Base-by-base conservation (phyloP, 371 early-diverging fungal genomes). In the Haplosporangium sp. region DNA sequence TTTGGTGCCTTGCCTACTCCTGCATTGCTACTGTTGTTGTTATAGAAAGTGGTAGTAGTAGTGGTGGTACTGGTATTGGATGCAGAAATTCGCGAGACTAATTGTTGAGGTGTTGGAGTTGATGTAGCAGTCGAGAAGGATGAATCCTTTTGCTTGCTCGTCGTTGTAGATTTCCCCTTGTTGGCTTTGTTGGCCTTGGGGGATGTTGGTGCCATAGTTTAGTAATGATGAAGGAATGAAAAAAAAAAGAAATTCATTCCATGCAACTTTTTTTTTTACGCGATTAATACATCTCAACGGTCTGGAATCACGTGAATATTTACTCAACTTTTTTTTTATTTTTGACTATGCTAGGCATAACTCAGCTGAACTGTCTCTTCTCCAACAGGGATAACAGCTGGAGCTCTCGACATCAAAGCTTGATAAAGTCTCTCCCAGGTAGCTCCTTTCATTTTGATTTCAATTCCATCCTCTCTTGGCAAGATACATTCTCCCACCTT, bases 391-490 rank as follows among this genome's bases (percentile, higher is more conserved):
- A 79, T 72, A 9, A 74, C 50, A 0, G 81, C 74, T 0, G 81
- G 70, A 0, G 74, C 71, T 39, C 40, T 79, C 11, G 81, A 79
- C 20, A 71, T 65, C 61, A 79, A 34, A 13, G 81, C 81, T 57
- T 79, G 81, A 38, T 74, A 79, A 5, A 79, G 50, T 13, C 74
- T 48, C 47, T 79, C 81, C 81, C 81, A 79, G 3, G 81, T 79
- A 11, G 68, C n/a, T 0, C 56, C 64, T 19, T 47, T 58, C 81
- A 79, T 79, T 55, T 68, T 79, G 57, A 79, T 34, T 59, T 79
- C 81, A 34, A 79, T 64, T 1, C 81, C 81, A 68, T 79, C 81
- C 37, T 79, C 81, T 20, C 45, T 63, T 5, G 74, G 48, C 3
- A 68, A 60, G 40, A 79, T 59, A 10, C 72, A 52, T 35, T 79